Base-by-base conservation (phyloP, 495 filamentous ascomycete genomes). In the Podospora pseudocomata region DNA sequence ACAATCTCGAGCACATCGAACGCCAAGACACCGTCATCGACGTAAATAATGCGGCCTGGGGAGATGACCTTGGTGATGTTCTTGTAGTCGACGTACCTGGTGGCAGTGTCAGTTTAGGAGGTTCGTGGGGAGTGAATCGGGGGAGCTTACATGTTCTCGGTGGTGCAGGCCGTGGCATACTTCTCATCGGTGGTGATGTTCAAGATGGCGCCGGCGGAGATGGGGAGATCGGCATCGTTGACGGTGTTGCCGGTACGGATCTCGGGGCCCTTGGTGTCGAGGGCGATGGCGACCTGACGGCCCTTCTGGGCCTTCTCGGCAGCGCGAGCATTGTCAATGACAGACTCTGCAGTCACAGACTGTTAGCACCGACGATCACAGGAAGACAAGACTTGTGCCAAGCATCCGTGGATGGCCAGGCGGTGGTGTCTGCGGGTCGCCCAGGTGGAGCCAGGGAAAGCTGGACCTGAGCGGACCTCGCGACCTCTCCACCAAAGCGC, bases 11-110 rank as follows among this genome's bases (percentile, higher is more conserved):
- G 71, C 53, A 98, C 95, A 75, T 97, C 90, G 74, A 99, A 97
- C 4, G 94, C 94, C 66, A 98, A 89, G 65, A 98, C 93, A 76
- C 95, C 95, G 73, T 99, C 95, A 75, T 99, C 95, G 70, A 99
- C 96, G 82, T 96, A 99, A 86, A 99, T 97, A 78, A 91, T 90
- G 74, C 94, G 93, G 74, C 96, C 96, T n/a, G 86, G 81, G 71
- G 89, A 78, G 79, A 99, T 98, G 75, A 99, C 94, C 82, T 94
- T 96, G 82, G 95, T 97, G 85, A 99, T 97, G 86, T 99, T 99
- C 89, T 94, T 94, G 83, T 99, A 99, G 84, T 99, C 95, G 74
- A 99, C 91, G 73, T 93, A 96, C 93, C 93, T 97, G 55, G n/a
- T 59, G 18, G 32, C 16, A 6, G 53, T 23, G 69, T 76, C 57